Percentiles rank a stretch among this genome's conserved stretches.
These are phyloP conservation scores for Pseudonitzschia multiseries DNA, from an alignment of 108 stramenopile genomes.

Conservation along the genomic window DNA sequence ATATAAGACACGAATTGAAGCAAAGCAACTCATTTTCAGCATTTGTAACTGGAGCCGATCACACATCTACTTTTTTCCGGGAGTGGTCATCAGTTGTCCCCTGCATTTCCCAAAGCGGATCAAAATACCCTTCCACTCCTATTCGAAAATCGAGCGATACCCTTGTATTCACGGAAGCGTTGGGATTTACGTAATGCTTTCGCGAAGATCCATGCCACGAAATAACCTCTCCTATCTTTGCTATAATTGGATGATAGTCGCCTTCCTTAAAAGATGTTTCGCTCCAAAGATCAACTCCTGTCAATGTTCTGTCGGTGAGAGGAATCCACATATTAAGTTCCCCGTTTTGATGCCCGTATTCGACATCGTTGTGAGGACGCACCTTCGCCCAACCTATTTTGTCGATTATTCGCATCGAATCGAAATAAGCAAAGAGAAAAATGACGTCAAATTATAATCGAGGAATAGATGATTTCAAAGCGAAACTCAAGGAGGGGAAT, in stretches of 20 bases:
- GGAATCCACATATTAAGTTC: slow-evolving; percentile 92
- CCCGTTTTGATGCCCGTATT: slow-evolving; percentile 90
- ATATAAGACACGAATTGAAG: no score
- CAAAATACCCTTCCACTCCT: slow-evolving; percentile 85
- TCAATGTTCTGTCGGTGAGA: slow-evolving; percentile 60
- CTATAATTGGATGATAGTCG: slow-evolving; percentile 75
- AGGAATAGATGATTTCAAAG: neutral
- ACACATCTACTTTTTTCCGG: slow-evolving; percentile 47
- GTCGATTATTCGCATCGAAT: neutral
- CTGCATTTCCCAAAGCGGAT: slow-evolving; percentile 83
- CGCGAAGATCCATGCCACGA: slow-evolving; percentile 84
- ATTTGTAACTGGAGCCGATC: neutral
- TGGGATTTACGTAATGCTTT: slow-evolving; percentile 81
- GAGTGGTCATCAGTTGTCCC: slow-evolving; percentile 85
- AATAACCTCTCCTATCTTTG: slow-evolving; percentile 61
- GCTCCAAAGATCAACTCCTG: slow-evolving; percentile 74
- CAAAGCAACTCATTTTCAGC: neutral
- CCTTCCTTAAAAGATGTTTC: slow-evolving; percentile 51
- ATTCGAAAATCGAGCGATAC: slow-evolving; percentile 87
- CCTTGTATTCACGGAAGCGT: slow-evolving; percentile 64
- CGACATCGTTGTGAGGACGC: slow-evolving; percentile 77
- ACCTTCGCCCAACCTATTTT: slow-evolving; percentile 53
- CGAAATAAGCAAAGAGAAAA: neutral
- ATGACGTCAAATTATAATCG: neutral
- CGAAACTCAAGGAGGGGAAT: neutral